Base-by-base conservation (phyloP, 441 rosid genomes). In the Oxalis stricta region DNA sequence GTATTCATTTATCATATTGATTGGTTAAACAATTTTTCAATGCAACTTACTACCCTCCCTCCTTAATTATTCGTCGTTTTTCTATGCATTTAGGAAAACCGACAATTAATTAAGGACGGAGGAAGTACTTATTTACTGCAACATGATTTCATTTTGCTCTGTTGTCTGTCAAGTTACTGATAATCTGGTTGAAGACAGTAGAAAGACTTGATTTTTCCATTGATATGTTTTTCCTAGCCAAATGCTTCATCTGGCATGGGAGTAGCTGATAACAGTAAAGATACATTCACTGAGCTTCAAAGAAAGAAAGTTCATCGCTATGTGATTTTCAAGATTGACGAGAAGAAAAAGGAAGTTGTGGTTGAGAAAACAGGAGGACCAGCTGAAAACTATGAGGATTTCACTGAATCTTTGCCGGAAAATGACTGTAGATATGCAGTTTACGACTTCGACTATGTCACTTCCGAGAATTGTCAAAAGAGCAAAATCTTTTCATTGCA, bases 221-320 rank as follows among this genome's bases (percentile, higher is more conserved):
- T 56, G 61, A 22, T 41, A 18, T 12, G 22, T 9, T n/a, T 13
- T n/a, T 34, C 31, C 30, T 51, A 83, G 96, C 61, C 63, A 22
- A 86, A 69, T 76, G 85, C 88, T 26, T 48, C 78, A 5, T 77
- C 94, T 3, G 94, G 88, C 24, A 74, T 86, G 84, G 91, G 94
- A 0, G 76, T 82, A 28, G 72, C 79, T 36, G 85, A 77, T 10
- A 61, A 69, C 48, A 73, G 84, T 73, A 66, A 63, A 38, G 59
- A 45, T 47, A 61, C 80, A 2, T 86, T 59, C 38, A 44, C 50
- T 48, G 96, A 86, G 49, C 69, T 86, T 55, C 72, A 86, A 59
- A 74, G 96, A 65, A 86, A 80, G 60, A 86, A 83, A 53, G 68
- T 62, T 6, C 77, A 79, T 50, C 91, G 96, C 14, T 86, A 80